Base-by-base conservation (phyloP, 148 eudicot species). In the Persicaria tinctoria region DNA sequence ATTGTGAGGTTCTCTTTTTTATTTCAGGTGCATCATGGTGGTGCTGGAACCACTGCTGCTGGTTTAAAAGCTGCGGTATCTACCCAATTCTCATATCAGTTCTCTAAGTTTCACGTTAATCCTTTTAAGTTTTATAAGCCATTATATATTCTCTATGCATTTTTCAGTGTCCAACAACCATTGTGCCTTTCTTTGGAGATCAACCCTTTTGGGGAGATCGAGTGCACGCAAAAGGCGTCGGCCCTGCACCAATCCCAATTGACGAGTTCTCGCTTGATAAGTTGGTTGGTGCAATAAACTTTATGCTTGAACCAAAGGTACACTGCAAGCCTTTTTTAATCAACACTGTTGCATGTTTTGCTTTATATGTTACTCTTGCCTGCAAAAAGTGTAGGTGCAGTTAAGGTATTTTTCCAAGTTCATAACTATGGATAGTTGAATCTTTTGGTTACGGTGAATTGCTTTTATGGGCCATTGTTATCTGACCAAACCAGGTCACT, bases 171-270 rank as follows among this genome's bases (percentile, higher is more conserved):
- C 98, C 98, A 23, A 94, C 98, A 57, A 86, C 98, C 44, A 82
- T 94, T 48, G 93, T 94, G 54, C 97, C 98, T 32, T 94, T 94
- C 84, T 91, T 94, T 63, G 98, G 98, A 57, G 98, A 94, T 82
- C 98, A 94, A 78, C 97, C 95, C 5, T 94, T 94, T 77, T 91
- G 98, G 98, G 98, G 98, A 53, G 97, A 91, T 54, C 87, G 81
- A 73, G 91, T 94, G 56, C 91, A 87, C 73, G 88, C 86, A 49
- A 88, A 85, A 82, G 97, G 98, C 50, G 80, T 91, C 64, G 98
- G 98, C 50, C 98, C 98, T 60, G 75, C 86, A 53, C 98, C 98
- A 8, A 87, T 94, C 72, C 90, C 93, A 4, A 77, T 91, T 44
- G 90, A 91, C 38, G 90, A 94, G 51, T 91, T 94, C 76, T 78